phyloP scores from a whole-genome alignment of 257 asterid genomes.

The Asclepias syriaca region DNA sequence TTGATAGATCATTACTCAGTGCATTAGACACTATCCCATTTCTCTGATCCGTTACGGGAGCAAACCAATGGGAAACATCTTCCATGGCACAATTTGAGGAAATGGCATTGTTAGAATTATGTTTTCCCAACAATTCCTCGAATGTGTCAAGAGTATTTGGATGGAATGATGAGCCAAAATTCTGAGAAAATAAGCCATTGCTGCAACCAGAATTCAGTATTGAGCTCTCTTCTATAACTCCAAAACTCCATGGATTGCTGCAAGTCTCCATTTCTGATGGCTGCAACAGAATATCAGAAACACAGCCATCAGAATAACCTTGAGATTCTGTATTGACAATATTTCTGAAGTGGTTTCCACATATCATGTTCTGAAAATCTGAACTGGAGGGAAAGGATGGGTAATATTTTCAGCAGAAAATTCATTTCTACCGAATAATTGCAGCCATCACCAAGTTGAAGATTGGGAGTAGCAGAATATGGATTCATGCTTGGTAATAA shows the following conservation, averaged over 20 bases:
- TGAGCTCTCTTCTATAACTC: slow-evolving; percentile 17
- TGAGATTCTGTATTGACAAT: slow-evolving; percentile 14
- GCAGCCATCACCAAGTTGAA: slow-evolving; percentile 16
- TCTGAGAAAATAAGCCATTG: slow-evolving; percentile 16
- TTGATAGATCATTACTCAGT: slow-evolving; percentile 18
- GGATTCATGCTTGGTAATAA: slow-evolving; percentile 24
- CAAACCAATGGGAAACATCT: slow-evolving; percentile 31
- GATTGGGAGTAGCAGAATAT: slow-evolving; percentile 15
- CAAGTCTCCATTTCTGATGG: slow-evolving; percentile 28
- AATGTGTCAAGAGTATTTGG: slow-evolving; percentile 23
- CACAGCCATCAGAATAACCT: slow-evolving; percentile 9
- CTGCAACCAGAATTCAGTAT: slow-evolving; percentile 12
- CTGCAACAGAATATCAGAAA: slow-evolving; percentile 20
- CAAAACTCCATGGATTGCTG: slow-evolving; percentile 19
- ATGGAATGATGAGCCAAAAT: slow-evolving; percentile 10
- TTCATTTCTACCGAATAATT: slow-evolving; percentile 28
- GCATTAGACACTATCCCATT: slow-evolving; percentile 2
- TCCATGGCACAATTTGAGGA: slow-evolving; percentile 19
- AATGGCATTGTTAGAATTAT: slow-evolving; percentile 15
- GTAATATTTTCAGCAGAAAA: slow-evolving; percentile 21
- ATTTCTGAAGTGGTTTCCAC: slow-evolving; percentile 21
- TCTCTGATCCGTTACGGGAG: slow-evolving; percentile 24
- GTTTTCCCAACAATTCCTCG: slow-evolving; percentile 38
- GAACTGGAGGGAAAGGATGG: slow-evolving; percentile 30
- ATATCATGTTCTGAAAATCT: slow-evolving; percentile 12